phyloP scores from a whole-genome alignment of 306 rosid species.

The Quercus glauca region DNA sequence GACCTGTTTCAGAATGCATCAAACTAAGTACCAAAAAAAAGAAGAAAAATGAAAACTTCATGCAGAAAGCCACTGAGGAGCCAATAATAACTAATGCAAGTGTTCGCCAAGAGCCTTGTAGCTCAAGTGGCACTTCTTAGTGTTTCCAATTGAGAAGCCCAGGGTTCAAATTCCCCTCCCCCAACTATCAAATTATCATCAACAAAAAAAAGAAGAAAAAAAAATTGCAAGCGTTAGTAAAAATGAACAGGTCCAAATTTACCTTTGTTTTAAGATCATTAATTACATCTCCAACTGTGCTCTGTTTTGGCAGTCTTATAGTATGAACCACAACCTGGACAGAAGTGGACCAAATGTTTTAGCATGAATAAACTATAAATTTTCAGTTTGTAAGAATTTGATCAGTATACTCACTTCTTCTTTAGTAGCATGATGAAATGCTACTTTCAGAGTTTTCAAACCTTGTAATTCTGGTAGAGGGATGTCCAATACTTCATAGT shows the following conservation, averaged over 20 bases:
- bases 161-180: too few species aligned
- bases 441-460: conserved; percentile 82
- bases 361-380: not conserved
- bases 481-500: conserved; percentile 87
- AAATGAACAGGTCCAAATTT: not conserved
- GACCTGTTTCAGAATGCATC: conserved; percentile 46
- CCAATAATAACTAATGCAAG: not conserved
- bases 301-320: conserved; percentile 84
- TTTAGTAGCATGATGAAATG: conserved; percentile 80
- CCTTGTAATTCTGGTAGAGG: conserved; percentile 95
- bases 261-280: conserved; percentile 86
- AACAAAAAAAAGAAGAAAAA: too few species aligned
- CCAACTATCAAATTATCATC: too few species aligned
- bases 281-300: conserved; percentile 86
- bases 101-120: too few species aligned
- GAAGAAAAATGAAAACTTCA: not conserved
- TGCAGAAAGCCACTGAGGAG: not conserved
- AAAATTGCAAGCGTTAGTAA: not conserved
- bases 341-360: not conserved
- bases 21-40: conserved; percentile 1
- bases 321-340: conserved; percentile 76
- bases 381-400: conserved; percentile 8
- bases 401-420: conserved; percentile 67
- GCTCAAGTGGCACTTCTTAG: too few species aligned
- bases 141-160: too few species aligned